Evolutionary conservation across 495 filamentous ascomycete genomes (phyloP).

Genomic region (Aspergillus wentii): DNA sequence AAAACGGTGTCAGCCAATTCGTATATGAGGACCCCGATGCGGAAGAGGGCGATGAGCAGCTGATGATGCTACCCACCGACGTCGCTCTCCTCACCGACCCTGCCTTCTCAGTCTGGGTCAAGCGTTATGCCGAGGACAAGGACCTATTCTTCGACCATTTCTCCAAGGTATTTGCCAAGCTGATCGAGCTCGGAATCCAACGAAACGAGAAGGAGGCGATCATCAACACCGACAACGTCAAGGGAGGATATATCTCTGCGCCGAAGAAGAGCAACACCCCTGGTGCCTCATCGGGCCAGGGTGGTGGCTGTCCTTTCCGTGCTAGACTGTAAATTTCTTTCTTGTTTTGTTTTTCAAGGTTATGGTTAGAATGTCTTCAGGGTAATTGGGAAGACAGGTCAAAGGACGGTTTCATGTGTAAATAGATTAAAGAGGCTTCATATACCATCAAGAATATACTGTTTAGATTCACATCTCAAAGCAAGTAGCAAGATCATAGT

Average conservation of each 20-base stretch:
- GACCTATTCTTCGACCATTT: slow-evolving; percentile 60
- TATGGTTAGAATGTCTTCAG: no score
- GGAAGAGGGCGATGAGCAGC: slow-evolving; percentile 40
- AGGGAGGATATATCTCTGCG: slow-evolving; percentile 52
- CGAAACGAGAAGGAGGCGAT: slow-evolving; percentile 47
- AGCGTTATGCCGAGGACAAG: slow-evolving; percentile 55
- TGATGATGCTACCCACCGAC: slow-evolving; percentile 55
- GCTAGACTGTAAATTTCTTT: slow-evolving; percentile 24
- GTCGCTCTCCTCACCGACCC: slow-evolving; percentile 35
- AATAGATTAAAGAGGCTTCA: no score
- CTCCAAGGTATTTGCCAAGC: slow-evolving; percentile 54
- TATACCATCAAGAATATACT: no score
- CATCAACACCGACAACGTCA: slow-evolving; percentile 47
- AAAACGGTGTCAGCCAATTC: slow-evolving; percentile 52
- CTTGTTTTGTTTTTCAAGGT: slow-evolving; percentile 7
- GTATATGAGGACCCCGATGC: slow-evolving; percentile 55
- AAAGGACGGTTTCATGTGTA: no score
- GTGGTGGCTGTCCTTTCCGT: slow-evolving; percentile 4
- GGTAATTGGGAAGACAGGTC: no score
- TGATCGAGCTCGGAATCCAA: slow-evolving; percentile 55
- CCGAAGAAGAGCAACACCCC: slow-evolving; percentile 54
- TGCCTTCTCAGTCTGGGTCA: slow-evolving; percentile 46
- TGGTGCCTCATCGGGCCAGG: no score
- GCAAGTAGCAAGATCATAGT: no score
- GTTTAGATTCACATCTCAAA: no score